Percentiles rank a stretch among this genome's conserved stretches.
Conservation (phyloP, 1,284 basidiomycete species). For the Heimioporus retisporus region DNA sequence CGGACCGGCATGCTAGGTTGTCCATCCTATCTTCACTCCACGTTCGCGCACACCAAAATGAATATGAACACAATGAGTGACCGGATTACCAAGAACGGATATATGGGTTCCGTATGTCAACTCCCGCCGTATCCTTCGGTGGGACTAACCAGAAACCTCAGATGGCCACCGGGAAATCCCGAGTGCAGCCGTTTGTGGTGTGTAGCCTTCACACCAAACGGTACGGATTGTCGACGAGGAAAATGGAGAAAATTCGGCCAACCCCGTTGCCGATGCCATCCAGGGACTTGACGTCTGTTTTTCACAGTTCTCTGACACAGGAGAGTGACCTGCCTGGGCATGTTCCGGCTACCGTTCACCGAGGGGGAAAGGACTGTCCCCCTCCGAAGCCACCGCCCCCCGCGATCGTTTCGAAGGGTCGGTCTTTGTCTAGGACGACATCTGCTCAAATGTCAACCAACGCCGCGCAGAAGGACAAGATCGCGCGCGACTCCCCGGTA, state of each 20-base stretch:
- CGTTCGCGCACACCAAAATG: too few species aligned
- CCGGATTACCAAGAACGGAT: too few species aligned
- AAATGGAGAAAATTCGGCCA: neutral
- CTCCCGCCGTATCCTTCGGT: too few species aligned
- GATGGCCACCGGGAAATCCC: neutral
- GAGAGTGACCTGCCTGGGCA: neutral
- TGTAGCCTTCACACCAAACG: slow-evolving; percentile 4
- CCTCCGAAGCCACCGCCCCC: neutral
- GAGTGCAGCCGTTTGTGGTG: slow-evolving; percentile 1
- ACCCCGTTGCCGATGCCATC: too few species aligned
- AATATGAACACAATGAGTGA: too few species aligned
- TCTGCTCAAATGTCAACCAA: neutral
- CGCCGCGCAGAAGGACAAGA: neutral
- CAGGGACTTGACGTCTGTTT: neutral
- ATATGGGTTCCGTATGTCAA: too few species aligned
- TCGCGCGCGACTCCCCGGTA: too few species aligned
- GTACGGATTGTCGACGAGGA: neutral
- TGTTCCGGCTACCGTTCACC: neutral
- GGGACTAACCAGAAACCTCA: neutral
- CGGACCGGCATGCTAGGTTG: too few species aligned
- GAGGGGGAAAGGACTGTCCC: neutral
- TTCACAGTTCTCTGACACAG: neutral
- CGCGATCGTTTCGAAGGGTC: too few species aligned
- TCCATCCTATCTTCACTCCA: too few species aligned
- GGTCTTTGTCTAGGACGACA: neutral